phyloP scores from a whole-genome alignment of 257 asterid species.

The Solanum lycopersicoides region DNA sequence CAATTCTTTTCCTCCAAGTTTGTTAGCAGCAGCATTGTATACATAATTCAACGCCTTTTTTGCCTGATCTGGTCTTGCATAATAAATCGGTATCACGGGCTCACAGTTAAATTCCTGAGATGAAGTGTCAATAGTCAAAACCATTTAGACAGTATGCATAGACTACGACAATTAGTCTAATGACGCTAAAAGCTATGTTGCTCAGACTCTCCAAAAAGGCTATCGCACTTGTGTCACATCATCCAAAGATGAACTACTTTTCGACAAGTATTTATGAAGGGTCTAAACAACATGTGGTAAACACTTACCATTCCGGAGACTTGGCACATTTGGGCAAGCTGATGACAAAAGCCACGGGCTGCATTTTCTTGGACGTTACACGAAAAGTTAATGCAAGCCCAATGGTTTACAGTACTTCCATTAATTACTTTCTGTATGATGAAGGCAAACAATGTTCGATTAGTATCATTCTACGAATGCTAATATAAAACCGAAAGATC shows the following conservation, averaged over 20 bases:
- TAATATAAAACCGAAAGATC: not conserved
- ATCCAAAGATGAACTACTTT: not conserved
- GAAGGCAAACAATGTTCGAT: not conserved
- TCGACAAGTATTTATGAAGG: not conserved
- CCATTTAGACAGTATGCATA: not conserved
- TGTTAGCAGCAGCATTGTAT: conserved; percentile 62
- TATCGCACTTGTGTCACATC: not conserved
- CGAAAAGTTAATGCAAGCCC: conserved; percentile 99
- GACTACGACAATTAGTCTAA: not conserved
- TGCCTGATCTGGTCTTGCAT: conserved; percentile 86
- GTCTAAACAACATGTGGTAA: not conserved
- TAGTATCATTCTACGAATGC: not conserved
- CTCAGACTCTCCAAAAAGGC: not conserved
- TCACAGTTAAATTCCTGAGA: conserved; percentile 77
- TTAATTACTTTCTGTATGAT: conserved; percentile 75
- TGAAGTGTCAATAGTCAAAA: not conserved
- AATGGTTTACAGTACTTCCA: conserved; percentile 87
- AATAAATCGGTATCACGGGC: conserved; percentile 76
- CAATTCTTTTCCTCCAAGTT: conserved; percentile 82
- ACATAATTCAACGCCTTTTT: conserved; percentile 90
- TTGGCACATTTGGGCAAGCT: conserved; percentile 97
- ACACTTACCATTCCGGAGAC: conserved; percentile 84
- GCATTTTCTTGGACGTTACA: conserved; percentile 88
- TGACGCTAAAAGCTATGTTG: not conserved
- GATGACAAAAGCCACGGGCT: conserved; percentile 91